Percentiles rank a stretch among this genome's conserved stretches.
phyloP scores from a whole-genome alignment of 2,329 filamentous ascomycete genomes.

The Lomentospora prolificans region DNA sequence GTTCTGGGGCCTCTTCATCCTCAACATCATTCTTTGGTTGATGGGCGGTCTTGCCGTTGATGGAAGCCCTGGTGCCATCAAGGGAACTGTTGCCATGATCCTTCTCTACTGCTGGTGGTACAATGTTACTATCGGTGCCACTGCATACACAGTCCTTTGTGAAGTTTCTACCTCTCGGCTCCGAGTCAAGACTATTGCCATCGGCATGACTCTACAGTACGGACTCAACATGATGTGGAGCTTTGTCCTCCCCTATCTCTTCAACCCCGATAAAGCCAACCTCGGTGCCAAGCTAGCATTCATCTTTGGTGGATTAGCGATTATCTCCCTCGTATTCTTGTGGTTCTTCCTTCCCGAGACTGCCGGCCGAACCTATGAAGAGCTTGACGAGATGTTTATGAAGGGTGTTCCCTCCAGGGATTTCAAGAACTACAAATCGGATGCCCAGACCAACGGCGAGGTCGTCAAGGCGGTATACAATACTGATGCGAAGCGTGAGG shows the following conservation, averaged over 20 bases:
- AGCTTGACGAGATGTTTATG: slow-evolving; percentile 11
- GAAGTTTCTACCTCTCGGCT: slow-evolving; percentile 25
- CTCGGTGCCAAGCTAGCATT: slow-evolving; percentile 24
- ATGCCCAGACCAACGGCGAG: not conserved
- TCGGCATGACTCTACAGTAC: slow-evolving; percentile 19
- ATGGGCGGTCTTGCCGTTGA: slow-evolving; percentile 22
- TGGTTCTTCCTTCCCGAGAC: slow-evolving; percentile 12
- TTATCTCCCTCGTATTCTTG: slow-evolving; percentile 16
- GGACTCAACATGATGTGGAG: slow-evolving; percentile 11
- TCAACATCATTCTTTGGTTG: slow-evolving; percentile 29
- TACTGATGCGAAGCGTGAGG: not conserved
- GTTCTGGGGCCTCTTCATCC: slow-evolving; percentile 20
- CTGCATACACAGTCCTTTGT: slow-evolving; percentile 24
- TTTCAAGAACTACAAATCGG: slow-evolving; percentile 17
- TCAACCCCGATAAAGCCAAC: slow-evolving; percentile 18
- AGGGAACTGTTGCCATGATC: slow-evolving; percentile 24
- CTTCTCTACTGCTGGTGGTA: slow-evolving; percentile 20
- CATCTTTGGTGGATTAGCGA: slow-evolving; percentile 25
- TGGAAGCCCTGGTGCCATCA: slow-evolving; percentile 12
- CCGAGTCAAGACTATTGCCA: slow-evolving; percentile 21
- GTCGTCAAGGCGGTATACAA: not conserved
- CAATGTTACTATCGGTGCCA: slow-evolving; percentile 26
- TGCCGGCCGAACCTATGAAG: slow-evolving; percentile 4
- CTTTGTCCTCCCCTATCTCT: slow-evolving; percentile 13
- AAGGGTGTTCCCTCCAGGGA: slow-evolving; percentile 17